Evolutionary conservation across 139 green algal genomes (phyloP), one percentile per base, ranked within the genome.

Genomic region (Axilococcus clingmanii): DNA sequence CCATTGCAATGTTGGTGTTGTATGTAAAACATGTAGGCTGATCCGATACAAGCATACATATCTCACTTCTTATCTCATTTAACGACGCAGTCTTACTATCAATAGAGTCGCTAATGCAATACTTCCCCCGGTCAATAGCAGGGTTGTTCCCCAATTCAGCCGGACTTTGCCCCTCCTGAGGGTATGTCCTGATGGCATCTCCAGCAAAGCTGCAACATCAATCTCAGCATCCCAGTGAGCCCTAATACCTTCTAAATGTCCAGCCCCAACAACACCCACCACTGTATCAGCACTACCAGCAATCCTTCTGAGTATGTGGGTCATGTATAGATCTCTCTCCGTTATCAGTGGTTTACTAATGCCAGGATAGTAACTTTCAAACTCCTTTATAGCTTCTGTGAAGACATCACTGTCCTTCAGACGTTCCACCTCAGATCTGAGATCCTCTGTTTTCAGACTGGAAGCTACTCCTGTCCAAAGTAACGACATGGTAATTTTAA

Each of bases 321-420:
- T 48, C 56, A 76, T 73, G 38, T 60, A 76, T 43, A 63, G 33
- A 38, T 76, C 67, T 6, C 72, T 63, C 40, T 80, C 72, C 6
- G 45, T 53, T 7, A 80, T 32, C 6, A 80, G 40, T 2, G 72
- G 68, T 31, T 23, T 25, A 9, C 78, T 16, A 22, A 80, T 46
- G 7, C 29, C 32, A 19, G 72, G 72, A 40, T 69, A 80, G 5
- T 63, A 40, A 25, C 55, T 51, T 4, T 52, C 70, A 24, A 80
- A 29, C 49, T 80, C 72, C 19, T 59, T 61, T 20, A 80, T 75
- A 12, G 68, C 68, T 47, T 66, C 66, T 9, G 66, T 74, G 17
- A 71, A 34, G 22, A 61, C 60, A 37, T 74, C 66, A 1, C 27
- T 41, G 20, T 74, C 66, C 52, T 78, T 71, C 55, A 78, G 56